These are phyloP conservation scores for Pisolithus thermaeus DNA, from an alignment of 1,284 basidiomycete genomes.

Conservation along the genomic window DNA sequence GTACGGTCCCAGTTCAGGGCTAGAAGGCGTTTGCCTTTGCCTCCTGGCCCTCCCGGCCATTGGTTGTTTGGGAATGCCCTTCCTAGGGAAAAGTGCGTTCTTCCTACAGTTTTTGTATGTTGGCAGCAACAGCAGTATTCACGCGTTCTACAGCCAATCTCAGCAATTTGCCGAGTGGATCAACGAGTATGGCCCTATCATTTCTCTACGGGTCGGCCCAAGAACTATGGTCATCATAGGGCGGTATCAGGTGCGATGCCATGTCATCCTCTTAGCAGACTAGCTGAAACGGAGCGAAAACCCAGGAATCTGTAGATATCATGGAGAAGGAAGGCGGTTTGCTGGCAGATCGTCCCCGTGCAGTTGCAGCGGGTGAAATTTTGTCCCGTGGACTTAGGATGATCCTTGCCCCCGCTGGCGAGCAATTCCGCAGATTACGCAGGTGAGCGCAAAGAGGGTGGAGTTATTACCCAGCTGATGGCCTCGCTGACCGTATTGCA, in stretches of 20 bases:
- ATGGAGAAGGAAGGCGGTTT: constrained; percentile 31
- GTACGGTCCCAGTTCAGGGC: constrained; percentile 9
- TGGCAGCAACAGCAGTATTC: neutral
- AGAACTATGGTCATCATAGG: constrained; percentile 30
- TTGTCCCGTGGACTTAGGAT: constrained; percentile 26
- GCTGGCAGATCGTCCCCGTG: constrained; percentile 29
- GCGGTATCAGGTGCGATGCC: constrained; percentile 27
- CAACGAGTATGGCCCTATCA: constrained; percentile 34
- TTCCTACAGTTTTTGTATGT: neutral
- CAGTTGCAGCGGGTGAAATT: constrained; percentile 27
- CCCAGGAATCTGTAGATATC: constrained; percentile 41
- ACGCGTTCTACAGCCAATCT: constrained; percentile 18
- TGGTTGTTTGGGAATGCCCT: constrained; percentile 26
- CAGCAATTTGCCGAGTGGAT: constrained; percentile 32
- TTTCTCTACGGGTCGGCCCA: constrained; percentile 29
- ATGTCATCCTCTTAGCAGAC: neutral
- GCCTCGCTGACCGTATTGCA: neutral
- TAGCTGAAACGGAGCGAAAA: neutral
- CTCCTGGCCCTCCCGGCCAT: constrained; percentile 28
- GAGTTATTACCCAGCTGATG: neutral
- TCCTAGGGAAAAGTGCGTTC: constrained; percentile 23
- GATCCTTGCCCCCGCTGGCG: constrained; percentile 28
- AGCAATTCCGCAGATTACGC: constrained; percentile 30
- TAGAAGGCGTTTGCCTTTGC: constrained; percentile 19
- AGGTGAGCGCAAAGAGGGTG: constrained; percentile 14